Conservation (phyloP, 208 protist species). For the Leishmania guyanensis region DNA sequence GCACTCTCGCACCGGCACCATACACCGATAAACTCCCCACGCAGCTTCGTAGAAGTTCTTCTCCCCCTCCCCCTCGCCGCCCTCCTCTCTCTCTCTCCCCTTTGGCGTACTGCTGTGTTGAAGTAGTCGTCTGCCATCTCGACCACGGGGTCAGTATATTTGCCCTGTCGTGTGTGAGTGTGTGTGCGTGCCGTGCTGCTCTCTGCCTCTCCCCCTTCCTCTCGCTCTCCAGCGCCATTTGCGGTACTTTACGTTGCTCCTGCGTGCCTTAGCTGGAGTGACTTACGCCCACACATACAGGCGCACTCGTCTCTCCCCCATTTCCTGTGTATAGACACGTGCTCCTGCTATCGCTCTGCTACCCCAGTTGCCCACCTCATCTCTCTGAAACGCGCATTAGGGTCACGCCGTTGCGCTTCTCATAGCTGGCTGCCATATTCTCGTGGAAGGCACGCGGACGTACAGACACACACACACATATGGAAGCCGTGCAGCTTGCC, state of each 20-base stretch:
- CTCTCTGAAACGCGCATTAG: not conserved
- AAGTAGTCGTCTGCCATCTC: not conserved
- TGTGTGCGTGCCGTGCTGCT: not conserved
- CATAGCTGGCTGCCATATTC: not conserved
- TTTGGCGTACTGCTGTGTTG: not conserved
- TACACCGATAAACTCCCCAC: not conserved
- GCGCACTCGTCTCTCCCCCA: not conserved
- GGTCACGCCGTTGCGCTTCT: not conserved
- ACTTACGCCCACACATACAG: not conserved
- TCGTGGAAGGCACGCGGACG: not conserved
- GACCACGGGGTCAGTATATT: not conserved
- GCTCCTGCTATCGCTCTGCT: not conserved
- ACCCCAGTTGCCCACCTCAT: not conserved
- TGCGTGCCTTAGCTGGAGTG: not conserved
- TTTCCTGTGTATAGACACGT: not conserved
- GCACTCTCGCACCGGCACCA: not conserved
- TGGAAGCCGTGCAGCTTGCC: constrained; percentile 51
- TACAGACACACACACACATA: not conserved
- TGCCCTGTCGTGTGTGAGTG: not conserved
- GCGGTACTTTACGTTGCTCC: not conserved
- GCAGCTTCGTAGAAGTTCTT: not conserved
- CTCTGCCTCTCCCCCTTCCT: not conserved
- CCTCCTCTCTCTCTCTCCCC: not conserved
- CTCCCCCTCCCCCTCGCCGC: not conserved
- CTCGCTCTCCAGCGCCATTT: not conserved